Evolutionary conservation across 1,139 yeast genomes (phyloP).

Genomic region (Ogataea hybrid): DNA sequence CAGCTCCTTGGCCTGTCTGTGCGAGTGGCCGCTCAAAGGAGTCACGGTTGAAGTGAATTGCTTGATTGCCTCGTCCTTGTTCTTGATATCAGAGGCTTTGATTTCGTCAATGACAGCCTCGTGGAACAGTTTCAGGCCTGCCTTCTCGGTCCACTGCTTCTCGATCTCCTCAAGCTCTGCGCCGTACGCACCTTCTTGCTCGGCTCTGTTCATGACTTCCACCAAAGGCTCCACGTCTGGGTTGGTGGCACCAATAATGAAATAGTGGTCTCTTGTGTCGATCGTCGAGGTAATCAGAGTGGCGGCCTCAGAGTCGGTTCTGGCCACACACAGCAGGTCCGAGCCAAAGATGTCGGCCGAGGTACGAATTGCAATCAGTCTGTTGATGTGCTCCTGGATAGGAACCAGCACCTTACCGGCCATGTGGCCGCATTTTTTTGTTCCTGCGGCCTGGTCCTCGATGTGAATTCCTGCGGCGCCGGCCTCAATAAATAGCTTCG

Average conservation of each 20-base stretch:
- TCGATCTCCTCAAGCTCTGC: slow-evolving; percentile 70
- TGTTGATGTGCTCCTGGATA: slow-evolving; percentile 93
- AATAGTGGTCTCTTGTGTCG: slow-evolving; percentile 93
- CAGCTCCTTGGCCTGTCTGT: slow-evolving; percentile 75
- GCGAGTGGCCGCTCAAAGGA: slow-evolving; percentile 73
- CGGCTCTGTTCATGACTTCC: slow-evolving; percentile 80
- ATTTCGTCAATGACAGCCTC: slow-evolving; percentile 91
- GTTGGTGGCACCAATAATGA: slow-evolving; percentile 87
- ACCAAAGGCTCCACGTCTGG: slow-evolving; percentile 71
- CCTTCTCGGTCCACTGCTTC: slow-evolving; percentile 77
- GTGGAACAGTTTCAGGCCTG: slow-evolving; percentile 84
- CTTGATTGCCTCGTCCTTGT: slow-evolving; percentile 65
- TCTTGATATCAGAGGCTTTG: slow-evolving; percentile 52
- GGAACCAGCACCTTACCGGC: slow-evolving; percentile 98
- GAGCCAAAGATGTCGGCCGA: slow-evolving; percentile 93
- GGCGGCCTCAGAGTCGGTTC: slow-evolving; percentile 98
- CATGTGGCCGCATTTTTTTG: slow-evolving; percentile 98
- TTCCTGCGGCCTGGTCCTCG: slow-evolving; percentile 99
- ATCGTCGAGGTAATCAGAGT: slow-evolving; percentile 91
- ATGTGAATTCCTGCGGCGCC: slow-evolving; percentile 99
- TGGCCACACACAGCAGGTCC: slow-evolving; percentile 82
- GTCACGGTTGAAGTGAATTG: slow-evolving; percentile 68
- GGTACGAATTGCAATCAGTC: slow-evolving; percentile 91
- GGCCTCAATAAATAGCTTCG: slow-evolving; percentile 94
- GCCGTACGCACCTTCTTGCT: slow-evolving; percentile 69